Base-by-base conservation (phyloP, 2,329 filamentous ascomycete species). In the Pseudogymnoascus sp. region DNA sequence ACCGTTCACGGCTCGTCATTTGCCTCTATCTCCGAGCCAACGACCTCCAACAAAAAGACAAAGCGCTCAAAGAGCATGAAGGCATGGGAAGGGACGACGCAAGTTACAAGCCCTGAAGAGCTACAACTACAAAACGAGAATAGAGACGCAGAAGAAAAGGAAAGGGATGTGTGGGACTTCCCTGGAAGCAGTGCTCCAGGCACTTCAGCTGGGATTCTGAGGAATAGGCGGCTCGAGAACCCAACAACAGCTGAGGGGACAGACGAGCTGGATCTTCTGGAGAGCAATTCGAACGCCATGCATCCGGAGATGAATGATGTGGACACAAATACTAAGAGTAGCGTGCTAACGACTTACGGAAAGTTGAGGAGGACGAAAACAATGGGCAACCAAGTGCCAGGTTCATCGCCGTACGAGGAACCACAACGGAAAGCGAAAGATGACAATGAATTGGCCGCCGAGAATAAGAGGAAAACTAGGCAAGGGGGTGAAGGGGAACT, bases 161-260 rank as follows among this genome's bases (percentile, higher is more conserved):
- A 14, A 54, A 32, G 28, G 6, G 58, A 62, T 61, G 30, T 38
- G 9, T 62, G 61, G 61, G 61, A 62, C 16, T 54, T 61, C 22
- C 61, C 61, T n/a, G 37, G 58, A n/a, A 62, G 61, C 38, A 62
- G 61, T 28, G 58, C n/a, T 28, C 25, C 30, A 20, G 61, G 60
- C 28, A 28, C 22, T 39, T 9, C 34, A 20, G 47, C 47, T 34
- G 16, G 4, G 9, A 8, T 54, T 54, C 16, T 54, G 47, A 54
- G 28, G 47, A 54, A 32, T 54, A 34, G 6, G 28, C 47, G 47
- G 47, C 28, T 35, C 8, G 57, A 58, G n/a, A 59, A 58, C 37
- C 14, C 22, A 30, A 37, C 32, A 37, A 35, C 11, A 12, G 20
- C 50, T 34, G 34, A 32, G 8, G 38, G 39, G 16, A 20, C 47